A percentile compares a stretch with the other conserved stretches of the same genome.
Evolutionary conservation across 106 monocot species (phyloP).

Genomic region (Phalaenopsis aphrodite): DNA sequence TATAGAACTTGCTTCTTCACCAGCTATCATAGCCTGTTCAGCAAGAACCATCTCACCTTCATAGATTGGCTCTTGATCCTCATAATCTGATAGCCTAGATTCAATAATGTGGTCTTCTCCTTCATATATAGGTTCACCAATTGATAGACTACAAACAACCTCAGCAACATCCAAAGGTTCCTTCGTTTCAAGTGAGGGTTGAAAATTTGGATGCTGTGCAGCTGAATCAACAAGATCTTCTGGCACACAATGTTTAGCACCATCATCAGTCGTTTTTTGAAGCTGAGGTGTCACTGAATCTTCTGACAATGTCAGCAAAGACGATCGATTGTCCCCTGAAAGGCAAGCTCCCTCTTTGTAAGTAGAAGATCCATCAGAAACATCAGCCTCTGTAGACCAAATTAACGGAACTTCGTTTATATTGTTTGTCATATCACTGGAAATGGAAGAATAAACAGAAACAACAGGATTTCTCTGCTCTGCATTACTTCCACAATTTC

Average conservation of each 20-base stretch:
- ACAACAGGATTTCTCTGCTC: slow-evolving; percentile 15
- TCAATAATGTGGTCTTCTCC: slow-evolving; percentile 83
- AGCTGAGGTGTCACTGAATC: slow-evolving; percentile 17
- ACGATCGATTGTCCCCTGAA: slow-evolving; percentile 12
- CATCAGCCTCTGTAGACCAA: slow-evolving; percentile 10
- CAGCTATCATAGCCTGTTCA: slow-evolving; percentile 40
- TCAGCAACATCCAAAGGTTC: slow-evolving; percentile 29
- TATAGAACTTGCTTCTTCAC: slow-evolving; percentile 3
- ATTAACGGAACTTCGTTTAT: slow-evolving; percentile 9
- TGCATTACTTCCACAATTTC: background rate
- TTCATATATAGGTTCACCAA: slow-evolving; percentile 84
- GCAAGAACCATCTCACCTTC: slow-evolving; percentile 90
- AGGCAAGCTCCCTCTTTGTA: slow-evolving; percentile 11
- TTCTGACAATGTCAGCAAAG: slow-evolving; percentile 8
- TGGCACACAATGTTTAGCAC: slow-evolving; percentile 7
- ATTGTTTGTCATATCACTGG: slow-evolving; percentile 7
- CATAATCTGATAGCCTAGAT: slow-evolving; percentile 29
- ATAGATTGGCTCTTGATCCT: slow-evolving; percentile 76
- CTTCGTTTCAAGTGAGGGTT: slow-evolving; percentile 15
- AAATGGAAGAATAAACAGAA: slow-evolving; percentile 7
- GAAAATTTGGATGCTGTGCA: slow-evolving; percentile 9
- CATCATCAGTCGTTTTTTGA: slow-evolving; percentile 11
- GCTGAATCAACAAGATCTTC: slow-evolving; percentile 18
- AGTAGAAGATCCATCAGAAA: slow-evolving; percentile 6
- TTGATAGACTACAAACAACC: slow-evolving; percentile 21